These are phyloP conservation scores for Debaryomyces sp. DNA, from an alignment of 1,139 yeast genomes.

Conservation along the genomic window DNA sequence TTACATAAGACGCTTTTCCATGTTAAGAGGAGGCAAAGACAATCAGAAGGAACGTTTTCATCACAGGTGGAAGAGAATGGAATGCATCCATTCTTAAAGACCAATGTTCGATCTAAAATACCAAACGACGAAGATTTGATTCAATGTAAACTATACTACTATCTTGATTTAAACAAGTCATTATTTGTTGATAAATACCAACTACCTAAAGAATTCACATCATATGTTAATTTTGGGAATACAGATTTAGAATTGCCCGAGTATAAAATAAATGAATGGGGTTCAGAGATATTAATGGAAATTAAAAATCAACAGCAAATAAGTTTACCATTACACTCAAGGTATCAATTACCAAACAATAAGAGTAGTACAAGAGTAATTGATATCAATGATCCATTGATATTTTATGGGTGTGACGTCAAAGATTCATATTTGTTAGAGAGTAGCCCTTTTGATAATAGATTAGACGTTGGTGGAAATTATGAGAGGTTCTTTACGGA, in stretches of 20 bases:
- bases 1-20: slow-evolving; percentile 45
- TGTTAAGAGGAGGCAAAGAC: slow-evolving; percentile 45
- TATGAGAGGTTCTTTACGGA: slow-evolving; percentile 43
- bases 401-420: slow-evolving; percentile 40
- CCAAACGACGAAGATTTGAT: slow-evolving; percentile 29
- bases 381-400: slow-evolving; percentile 23
- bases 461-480: slow-evolving; percentile 32
- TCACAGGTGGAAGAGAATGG: slow-evolving; percentile 30
- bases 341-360: slow-evolving; percentile 38
- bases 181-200: slow-evolving; percentile 48
- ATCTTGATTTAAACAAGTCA: slow-evolving; percentile 33
- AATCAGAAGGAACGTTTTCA: slow-evolving; percentile 11
- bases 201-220: slow-evolving; percentile 26
- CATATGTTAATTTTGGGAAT: slow-evolving; percentile 36
- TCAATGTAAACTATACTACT: slow-evolving; percentile 37
- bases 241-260: slow-evolving; percentile 47
- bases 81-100: slow-evolving; percentile 39
- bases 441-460: slow-evolving; percentile 43
- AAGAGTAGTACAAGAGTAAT: slow-evolving; percentile 12
- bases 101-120: slow-evolving; percentile 13
- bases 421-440: slow-evolving; percentile 29
- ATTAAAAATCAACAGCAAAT: not conserved
- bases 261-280: slow-evolving; percentile 44
- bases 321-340: slow-evolving; percentile 35
- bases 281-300: slow-evolving; percentile 41